Base-by-base conservation (phyloP, 2,329 filamentous ascomycete genomes). In the Ceratocystiopsis sp. region DNA sequence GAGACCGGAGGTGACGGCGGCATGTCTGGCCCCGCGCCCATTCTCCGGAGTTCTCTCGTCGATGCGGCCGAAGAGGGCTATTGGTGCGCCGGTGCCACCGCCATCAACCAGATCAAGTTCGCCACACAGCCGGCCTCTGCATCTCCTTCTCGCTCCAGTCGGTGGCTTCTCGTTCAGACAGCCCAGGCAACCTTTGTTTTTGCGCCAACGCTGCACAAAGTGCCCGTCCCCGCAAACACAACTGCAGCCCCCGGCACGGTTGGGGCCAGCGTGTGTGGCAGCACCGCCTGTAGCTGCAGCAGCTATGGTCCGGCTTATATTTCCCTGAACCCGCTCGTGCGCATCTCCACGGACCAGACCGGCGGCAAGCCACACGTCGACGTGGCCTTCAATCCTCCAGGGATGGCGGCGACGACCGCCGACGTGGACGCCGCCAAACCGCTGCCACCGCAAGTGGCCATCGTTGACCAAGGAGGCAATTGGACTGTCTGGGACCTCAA, bases 401-500 rank as follows among this genome's bases (percentile, higher is more conserved):
- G 58, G 4, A 53, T 53, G 6, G 60, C 45, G 49, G 71, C 61
- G 55, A 29, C 25, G 25, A 11, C 25, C 25, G 10, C 25, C 25
- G 9, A 8, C 25, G 10, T 8, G 25, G 25, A 29, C 9, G 25
- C 6, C 7, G 10, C 25, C 25, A 29, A 11, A 8, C 25, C 10
- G 25, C 59, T 63, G 12, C 68, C 64, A 15, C 68, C 73, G 1
- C 77, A 81, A 51, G 59, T 86, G 42, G 77, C 68, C 15, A 63
- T 85, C 21, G 63, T 86, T 16, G 78, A 86, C 51, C 65, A 73
- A 42, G 61, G 61, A 33, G 80, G 80, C 1, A 64, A 62, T 45
- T 87, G 81, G 82, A 75, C 64, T 37, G 57, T 84, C 4, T 84
- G 78, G 75, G 67, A 80, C 47, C 60, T 80, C 19, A 29, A 4